Base-by-base conservation (phyloP, 345 rosid genomes). In the Moricandia moricandioides region DNA sequence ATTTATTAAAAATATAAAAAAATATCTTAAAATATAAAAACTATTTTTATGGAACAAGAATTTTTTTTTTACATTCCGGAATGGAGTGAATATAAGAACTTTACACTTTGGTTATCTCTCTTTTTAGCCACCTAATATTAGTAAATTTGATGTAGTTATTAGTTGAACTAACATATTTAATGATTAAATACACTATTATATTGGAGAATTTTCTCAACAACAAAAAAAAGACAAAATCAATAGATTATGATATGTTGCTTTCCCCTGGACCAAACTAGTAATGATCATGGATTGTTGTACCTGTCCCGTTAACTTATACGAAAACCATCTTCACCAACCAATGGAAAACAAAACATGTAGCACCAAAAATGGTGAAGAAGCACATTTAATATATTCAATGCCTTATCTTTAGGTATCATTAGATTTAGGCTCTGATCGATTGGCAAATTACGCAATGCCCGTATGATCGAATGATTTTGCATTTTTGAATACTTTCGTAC, bases 261-360 rank as follows among this genome's bases (percentile, higher is more conserved):
- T 77, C 54, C 10, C 51, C 66, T 43, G 43, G 71, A 64, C 51
- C 70, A 16, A 68, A 76, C 39, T 52, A 51, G 17, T 76, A 34
- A 69, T 54, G 56, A 69, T 17, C 64, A 30, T 37, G 74, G 65
- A 75, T 62, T 33, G 65, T 49, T 76, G 65, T 69, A 69, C 65
- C 79, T 62, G 65, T 62, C 79, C 33, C 58, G 70, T 52, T 76
- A 76, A 69, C 70, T 52, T 76, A 76, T 54, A 76, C 74, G 69
- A 75, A 76, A 69, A 26, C 69, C 10, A 76, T 69, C 70, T 39
- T 55, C 37, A 69, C 65, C 59, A 17, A 40, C 74, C 13, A 52
- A 12, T 51, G 55, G 12, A 34, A 68, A 30, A 61, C 34, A 69
- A 61, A 68, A 68, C 74, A 75, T 62, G 79, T 49, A 35, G 34